A percentile compares a stretch with the other conserved stretches of the same genome.
Evolutionary conservation across 306 rosid genomes (phyloP).

Genomic region (Gillenia trifoliata): DNA sequence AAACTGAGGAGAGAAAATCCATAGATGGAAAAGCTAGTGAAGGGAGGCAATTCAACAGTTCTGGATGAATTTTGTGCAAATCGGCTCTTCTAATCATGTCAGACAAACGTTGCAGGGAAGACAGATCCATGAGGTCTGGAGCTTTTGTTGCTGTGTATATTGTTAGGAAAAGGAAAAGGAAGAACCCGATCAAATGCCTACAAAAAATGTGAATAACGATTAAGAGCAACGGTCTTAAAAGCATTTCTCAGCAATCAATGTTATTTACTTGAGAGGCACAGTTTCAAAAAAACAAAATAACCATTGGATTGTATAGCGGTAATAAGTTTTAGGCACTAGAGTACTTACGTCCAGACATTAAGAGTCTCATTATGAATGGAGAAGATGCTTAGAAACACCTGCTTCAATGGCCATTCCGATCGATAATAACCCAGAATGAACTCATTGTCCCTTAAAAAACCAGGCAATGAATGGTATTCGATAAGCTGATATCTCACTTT

Average conservation of each 20-base stretch:
- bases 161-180: slow-evolving; percentile 57
- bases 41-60: slow-evolving; percentile 45
- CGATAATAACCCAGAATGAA: slow-evolving; percentile 50
- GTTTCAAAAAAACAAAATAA: not conserved
- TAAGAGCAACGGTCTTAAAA: not conserved
- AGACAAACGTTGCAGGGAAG: slow-evolving; percentile 33
- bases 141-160: slow-evolving; percentile 44
- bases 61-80: slow-evolving; percentile 35
- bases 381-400: slow-evolving; percentile 55
- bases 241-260: not conserved
- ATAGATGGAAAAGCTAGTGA: slow-evolving; percentile 35
- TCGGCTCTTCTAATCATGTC: slow-evolving; percentile 33
- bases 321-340: not conserved
- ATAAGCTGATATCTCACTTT: slow-evolving; percentile 46
- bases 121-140: slow-evolving; percentile 37
- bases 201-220: slow-evolving; percentile 5
- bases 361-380: slow-evolving; percentile 64
- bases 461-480: slow-evolving; percentile 52
- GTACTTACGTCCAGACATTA: slow-evolving; percentile 67
- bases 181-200: slow-evolving; percentile 74
- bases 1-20: slow-evolving; percentile 34
- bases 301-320: not conserved
- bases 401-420: slow-evolving; percentile 64
- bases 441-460: slow-evolving; percentile 52
- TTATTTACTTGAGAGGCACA: not conserved